Evolutionary conservation across 2,329 filamentous ascomycete genomes (phyloP).

Genomic region (Hypoxylon sp.): DNA sequence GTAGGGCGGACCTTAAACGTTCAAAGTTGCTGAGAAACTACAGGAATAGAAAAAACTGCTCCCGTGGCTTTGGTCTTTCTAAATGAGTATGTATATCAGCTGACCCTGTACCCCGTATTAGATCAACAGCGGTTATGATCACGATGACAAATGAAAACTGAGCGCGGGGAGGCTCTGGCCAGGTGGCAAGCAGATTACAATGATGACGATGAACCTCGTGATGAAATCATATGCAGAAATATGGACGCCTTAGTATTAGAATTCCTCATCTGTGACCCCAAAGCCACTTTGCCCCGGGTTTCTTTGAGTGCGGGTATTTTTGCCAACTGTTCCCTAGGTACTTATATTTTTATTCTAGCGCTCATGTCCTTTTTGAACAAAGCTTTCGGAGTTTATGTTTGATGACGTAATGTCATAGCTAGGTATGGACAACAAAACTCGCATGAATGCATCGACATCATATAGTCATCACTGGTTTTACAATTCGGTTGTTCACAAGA

Average conservation of each 20-base stretch:
- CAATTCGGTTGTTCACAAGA: constrained; percentile 17
- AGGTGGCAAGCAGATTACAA: constrained; percentile 40
- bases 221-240: constrained; percentile 38
- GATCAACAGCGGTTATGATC: constrained; percentile 22
- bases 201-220: constrained; percentile 38
- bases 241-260: constrained; percentile 15
- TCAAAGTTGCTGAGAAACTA: not conserved
- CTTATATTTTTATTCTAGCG: constrained; percentile 10
- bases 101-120: constrained; percentile 27
- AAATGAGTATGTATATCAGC: constrained; percentile 37
- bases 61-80: constrained; percentile 27
- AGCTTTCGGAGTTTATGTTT: constrained; percentile 21
- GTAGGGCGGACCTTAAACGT: not conserved
- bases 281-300: constrained; percentile 8
- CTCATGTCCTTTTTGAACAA: not conserved
- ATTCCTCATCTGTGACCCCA: constrained; percentile 13
- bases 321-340: too few relatives aligned
- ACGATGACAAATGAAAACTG: constrained; percentile 24
- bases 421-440: constrained; percentile 14
- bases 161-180: constrained; percentile 24
- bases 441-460: constrained; percentile 35
- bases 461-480: constrained; percentile 6
- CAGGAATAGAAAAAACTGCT: constrained; percentile 27
- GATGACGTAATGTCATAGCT: constrained; percentile 33
- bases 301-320: not conserved